A percentile compares a stretch with the other conserved stretches of the same genome.
phyloP scores from a whole-genome alignment of 2,329 filamentous ascomycete species.

The Pestalotiopsis sp. region DNA sequence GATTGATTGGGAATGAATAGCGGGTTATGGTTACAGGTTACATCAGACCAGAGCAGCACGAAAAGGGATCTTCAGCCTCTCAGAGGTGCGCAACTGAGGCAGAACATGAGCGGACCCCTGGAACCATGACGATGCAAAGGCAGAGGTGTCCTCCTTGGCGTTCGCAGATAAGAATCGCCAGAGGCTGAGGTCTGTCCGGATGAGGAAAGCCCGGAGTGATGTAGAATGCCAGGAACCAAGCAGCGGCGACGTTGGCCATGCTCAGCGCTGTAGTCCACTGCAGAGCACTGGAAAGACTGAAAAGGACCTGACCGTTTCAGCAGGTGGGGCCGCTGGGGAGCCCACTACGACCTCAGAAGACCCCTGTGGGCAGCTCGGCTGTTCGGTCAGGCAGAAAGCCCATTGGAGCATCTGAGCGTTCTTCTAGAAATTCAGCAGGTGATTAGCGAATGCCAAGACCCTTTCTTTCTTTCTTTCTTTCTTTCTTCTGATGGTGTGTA shows the following conservation, averaged over 20 bases:
- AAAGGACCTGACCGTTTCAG: constrained; percentile 9
- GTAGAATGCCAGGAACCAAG: neutral
- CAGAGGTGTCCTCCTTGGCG: constrained; percentile 9
- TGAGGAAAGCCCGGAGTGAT: constrained; percentile 8
- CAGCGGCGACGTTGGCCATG: neutral
- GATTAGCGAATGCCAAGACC: neutral
- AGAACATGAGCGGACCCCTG: neutral
- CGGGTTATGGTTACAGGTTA: neutral
- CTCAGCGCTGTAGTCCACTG: neutral
- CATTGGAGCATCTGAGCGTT: neutral
- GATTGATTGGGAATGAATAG: neutral
- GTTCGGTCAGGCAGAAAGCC: constrained; percentile 2
- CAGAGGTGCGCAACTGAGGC: neutral
- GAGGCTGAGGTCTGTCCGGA: neutral
- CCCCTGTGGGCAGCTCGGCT: neutral
- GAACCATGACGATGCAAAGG: neutral
- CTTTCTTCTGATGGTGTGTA: neutral
- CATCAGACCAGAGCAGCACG: neutral
- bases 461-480: neutral
- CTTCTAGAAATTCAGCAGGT: constrained; percentile 11
- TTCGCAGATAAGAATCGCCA: constrained; percentile 8
- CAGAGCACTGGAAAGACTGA: neutral
- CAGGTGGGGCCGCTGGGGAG: constrained; percentile 1
- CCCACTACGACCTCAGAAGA: no score
- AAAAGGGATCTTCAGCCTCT: neutral